Conservation (phyloP, 1,284 basidiomycete genomes). For the Fistulina hepatica region DNA sequence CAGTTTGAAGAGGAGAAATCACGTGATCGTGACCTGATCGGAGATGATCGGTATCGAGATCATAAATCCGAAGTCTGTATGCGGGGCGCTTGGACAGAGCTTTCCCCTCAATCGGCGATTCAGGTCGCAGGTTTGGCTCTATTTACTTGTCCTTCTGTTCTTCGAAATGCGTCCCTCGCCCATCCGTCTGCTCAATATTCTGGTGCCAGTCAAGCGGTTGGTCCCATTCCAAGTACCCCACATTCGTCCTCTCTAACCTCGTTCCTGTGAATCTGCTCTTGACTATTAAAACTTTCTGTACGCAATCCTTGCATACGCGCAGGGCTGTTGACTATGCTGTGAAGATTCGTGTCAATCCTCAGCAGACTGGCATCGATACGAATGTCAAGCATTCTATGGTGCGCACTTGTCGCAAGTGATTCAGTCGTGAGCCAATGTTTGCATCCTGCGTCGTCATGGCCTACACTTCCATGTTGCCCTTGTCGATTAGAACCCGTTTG, state of each 20-base stretch:
- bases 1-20: too few relatives aligned
- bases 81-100: too few relatives aligned
- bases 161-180: slow-evolving; percentile 64
- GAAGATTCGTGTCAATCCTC: slow-evolving; percentile 90
- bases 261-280: slow-evolving; percentile 9
- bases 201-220: slow-evolving; percentile 86
- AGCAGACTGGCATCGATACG: slow-evolving; percentile 86
- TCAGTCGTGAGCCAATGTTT: too few relatives aligned
- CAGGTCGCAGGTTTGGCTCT: too few relatives aligned
- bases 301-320: slow-evolving; percentile 6
- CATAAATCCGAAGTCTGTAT: too few relatives aligned
- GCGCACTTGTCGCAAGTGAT: too few relatives aligned
- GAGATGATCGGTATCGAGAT: too few relatives aligned
- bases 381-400: slow-evolving; percentile 98
- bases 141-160: too few relatives aligned
- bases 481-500: slow-evolving; percentile 76
- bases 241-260: background rate
- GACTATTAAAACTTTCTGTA: too few relatives aligned
- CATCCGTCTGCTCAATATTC: slow-evolving; percentile 68
- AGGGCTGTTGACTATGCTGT: slow-evolving; percentile 78
- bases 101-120: too few relatives aligned
- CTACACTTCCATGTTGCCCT: background rate
- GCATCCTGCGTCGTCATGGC: background rate
- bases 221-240: too few relatives aligned
- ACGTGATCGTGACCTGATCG: too few relatives aligned